Conservation (phyloP, 139 green algal species). For the Picochlorum sp. region DNA sequence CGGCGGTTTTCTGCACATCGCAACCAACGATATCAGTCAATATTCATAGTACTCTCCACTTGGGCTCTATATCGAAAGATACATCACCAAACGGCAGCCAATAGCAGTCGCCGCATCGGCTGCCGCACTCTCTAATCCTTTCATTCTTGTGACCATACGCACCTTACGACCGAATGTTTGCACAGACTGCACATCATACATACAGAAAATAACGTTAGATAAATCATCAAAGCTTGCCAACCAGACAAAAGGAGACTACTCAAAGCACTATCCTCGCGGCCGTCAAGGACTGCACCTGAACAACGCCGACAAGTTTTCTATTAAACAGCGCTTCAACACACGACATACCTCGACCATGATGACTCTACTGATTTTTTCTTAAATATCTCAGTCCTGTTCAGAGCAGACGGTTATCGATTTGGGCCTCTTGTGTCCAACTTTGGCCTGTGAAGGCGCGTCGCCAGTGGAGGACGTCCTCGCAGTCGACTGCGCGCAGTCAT, state of each 20-base stretch:
- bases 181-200: constrained; percentile 62
- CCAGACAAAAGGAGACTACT: background rate
- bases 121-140: background rate
- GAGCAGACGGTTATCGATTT: background rate
- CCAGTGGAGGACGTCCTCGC: too few species aligned
- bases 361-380: background rate
- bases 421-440: too few species aligned
- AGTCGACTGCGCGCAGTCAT: too few species aligned
- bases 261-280: background rate
- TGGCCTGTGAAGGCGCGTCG: too few species aligned
- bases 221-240: background rate
- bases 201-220: background rate
- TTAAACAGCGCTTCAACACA: too few species aligned
- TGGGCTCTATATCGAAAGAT: too few species aligned
- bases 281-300: background rate
- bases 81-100: too few species aligned
- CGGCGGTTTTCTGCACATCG: constrained; percentile 85
- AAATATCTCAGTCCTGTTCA: background rate
- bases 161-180: constrained; percentile 95
- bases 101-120: background rate
- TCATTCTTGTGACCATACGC: background rate
- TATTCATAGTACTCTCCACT: background rate
- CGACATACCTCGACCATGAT: background rate
- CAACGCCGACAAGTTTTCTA: background rate
- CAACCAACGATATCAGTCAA: background rate